Base-by-base conservation (phyloP, 1,139 yeast species). In the Taiozyma sp. region DNA sequence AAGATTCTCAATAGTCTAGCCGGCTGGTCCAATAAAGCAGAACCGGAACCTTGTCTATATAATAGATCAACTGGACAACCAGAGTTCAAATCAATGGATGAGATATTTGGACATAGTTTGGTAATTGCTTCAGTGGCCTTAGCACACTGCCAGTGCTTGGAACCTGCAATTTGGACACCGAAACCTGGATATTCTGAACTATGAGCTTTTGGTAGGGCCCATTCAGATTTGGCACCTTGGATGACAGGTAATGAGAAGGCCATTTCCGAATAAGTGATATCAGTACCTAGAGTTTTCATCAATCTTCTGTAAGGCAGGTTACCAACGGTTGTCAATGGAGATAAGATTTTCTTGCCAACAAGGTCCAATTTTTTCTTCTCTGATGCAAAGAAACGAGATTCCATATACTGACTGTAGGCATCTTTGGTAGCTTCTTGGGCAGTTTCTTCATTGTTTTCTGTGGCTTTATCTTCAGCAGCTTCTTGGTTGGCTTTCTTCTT, bases 151-250 rank as follows among this genome's bases (percentile, higher is more conserved):
- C 96, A 90, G 55, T 89, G 92, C 69, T 91, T 92, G 19, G 92
- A 75, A 24, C 96, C 83, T 3, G 99, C 97, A 43, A 93, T 80
- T 71, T 93, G 99, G 19, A 91, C 90, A 49, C 97, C 99, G 69
- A 87, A 95, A 0, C 95, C 95, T 6, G 95, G 96, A 54, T 78
- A 76, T 67, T 93, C 99, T 8, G 82, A 71, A 27, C 72, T 67
- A 65, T 93, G 98, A 4, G 97, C 96, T 62, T 93, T 87, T 29
- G 97, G 91, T 48, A 93, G 75, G 0, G 99, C 99, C 99, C 99
- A 93, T 70, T 93, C 99, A 2, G 96, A 82, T 65, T 90, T 89
- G 41, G 86, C 80, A 22, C 97, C 99, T 66, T 89, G 96, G 43
- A 93, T 73, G 51, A 93, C 73, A 1, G 99, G 97, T 46, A 88